Percentiles rank a stretch among this genome's conserved stretches.
These are phyloP conservation scores for Dendrobium officinale DNA, from an alignment of 106 monocot species.

Conservation along the genomic window DNA sequence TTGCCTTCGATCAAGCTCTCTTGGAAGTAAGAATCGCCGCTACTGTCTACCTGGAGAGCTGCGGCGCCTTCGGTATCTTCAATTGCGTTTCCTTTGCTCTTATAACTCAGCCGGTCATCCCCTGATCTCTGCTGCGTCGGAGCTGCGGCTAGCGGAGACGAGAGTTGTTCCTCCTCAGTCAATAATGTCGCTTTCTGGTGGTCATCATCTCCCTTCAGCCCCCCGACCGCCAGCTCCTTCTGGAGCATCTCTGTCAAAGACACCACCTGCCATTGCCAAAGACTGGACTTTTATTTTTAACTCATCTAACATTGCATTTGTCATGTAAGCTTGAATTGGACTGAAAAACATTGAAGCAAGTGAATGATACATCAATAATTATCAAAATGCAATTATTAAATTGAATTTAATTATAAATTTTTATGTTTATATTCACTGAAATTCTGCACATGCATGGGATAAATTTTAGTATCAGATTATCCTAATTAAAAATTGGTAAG, in stretches of 20 bases:
- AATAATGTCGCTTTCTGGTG: neutral
- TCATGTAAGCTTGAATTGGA: too few relatives aligned
- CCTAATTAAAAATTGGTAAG: too few relatives aligned
- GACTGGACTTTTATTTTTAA: too few relatives aligned
- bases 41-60: constrained; percentile 31
- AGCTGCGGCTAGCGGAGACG: neutral
- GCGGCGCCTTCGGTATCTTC: constrained; percentile 13
- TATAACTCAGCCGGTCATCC: constrained; percentile 32
- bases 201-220: constrained; percentile 9
- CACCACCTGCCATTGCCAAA: constrained; percentile 23
- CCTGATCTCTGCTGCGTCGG: constrained; percentile 4
- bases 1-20: constrained; percentile 21
- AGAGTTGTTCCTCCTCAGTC: neutral
- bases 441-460: too few relatives aligned
- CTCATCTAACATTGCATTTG: too few relatives aligned
- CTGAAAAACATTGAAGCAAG: too few relatives aligned
- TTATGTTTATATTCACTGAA: too few relatives aligned
- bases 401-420: too few relatives aligned
- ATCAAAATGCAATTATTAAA: too few relatives aligned
- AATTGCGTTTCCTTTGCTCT: constrained; percentile 21
- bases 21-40: constrained; percentile 45
- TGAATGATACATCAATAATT: too few relatives aligned
- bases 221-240: constrained; percentile 18
- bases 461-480: too few relatives aligned
- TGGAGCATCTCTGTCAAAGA: constrained; percentile 46